phyloP scores from a whole-genome alignment of 2,329 filamentous ascomycete genomes.

The Pseudocercospora macadamiae region DNA sequence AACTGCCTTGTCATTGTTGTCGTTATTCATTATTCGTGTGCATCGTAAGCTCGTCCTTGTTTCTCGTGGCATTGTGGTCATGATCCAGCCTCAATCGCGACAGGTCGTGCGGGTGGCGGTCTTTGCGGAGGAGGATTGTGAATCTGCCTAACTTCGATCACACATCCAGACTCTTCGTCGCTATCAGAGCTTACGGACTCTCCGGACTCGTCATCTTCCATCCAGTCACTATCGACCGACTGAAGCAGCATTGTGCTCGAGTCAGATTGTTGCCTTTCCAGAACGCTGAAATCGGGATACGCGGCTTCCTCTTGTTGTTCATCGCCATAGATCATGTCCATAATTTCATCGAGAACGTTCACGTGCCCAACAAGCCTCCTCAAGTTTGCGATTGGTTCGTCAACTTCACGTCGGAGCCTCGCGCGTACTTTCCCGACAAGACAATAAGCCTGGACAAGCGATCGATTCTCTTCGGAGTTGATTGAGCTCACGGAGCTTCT shows the following conservation, averaged over 20 bases:
- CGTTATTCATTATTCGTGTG: no score
- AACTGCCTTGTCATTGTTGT: no score
- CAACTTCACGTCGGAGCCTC: background rate
- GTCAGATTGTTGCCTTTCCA: background rate
- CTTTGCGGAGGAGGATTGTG: background rate
- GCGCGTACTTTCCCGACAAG: background rate
- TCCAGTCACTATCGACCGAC: background rate
- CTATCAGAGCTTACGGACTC: background rate
- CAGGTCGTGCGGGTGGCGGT: background rate
- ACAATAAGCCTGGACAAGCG: background rate
- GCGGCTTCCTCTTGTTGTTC: background rate
- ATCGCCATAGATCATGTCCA: background rate
- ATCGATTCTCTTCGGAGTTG: background rate
- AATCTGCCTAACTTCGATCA: background rate
- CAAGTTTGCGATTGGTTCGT: background rate
- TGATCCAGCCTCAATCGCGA: background rate
- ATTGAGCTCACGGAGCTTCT: background rate
- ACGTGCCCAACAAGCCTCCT: background rate
- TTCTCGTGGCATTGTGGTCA: no score
- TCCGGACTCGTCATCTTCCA: background rate
- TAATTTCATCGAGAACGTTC: background rate
- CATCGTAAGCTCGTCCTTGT: no score
- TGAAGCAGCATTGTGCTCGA: background rate
- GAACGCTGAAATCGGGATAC: constrained; percentile 1
- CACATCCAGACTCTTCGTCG: background rate